Base-by-base conservation (phyloP, 441 rosid genomes). In the Euphorbia corollata region DNA sequence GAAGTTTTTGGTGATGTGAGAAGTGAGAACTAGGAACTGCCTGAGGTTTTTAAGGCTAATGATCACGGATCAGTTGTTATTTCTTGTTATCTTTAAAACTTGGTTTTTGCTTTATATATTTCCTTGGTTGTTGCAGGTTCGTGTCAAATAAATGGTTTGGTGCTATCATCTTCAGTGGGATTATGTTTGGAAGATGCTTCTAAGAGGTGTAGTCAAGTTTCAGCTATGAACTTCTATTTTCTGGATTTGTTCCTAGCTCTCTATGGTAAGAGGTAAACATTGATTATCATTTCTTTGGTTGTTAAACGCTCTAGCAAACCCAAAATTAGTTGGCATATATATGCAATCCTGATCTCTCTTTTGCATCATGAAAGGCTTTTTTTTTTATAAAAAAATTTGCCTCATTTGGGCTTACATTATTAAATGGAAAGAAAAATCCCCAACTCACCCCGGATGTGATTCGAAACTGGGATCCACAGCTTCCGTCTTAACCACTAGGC, bases 111-210 rank as follows among this genome's bases (percentile, higher is more conserved):
- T 69, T 10, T 23, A 24, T 41, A 68, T 30, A 53, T 22, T 54
- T 16, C 61, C 1, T 27, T 36, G 41, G 9, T 74, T 50, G 18
- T 63, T 74, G 55, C 84, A 90, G 97, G 77, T 90, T 90, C 78
- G 84, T 86, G 56, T 86, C 92, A 45, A 86, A 86, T 82, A 88
- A 88, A 82, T 86, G 96, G 97, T 85, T 92, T 78, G 97, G 97
- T 71, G 97, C 87, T 6, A 72, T 88, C 38, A 67, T 92, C 64
- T 88, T 85, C 72, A 82, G 90, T 58, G 98, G 92, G 60, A 84
- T 90, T 75, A 74, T 92, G 47, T 77, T 84, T 62, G 98, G 97
- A 68, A 90, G 85, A 79, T 68, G 78, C 27, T 65, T 65, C 57
- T 68, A 75, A 12, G 72, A 74, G 76, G 80, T 75, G 63, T 43